Evolutionary conservation across 192 early-diverging fungal species (phyloP), one percentile per base, ranked within the genome.

Genomic region (Rhizophagus prolifer): DNA sequence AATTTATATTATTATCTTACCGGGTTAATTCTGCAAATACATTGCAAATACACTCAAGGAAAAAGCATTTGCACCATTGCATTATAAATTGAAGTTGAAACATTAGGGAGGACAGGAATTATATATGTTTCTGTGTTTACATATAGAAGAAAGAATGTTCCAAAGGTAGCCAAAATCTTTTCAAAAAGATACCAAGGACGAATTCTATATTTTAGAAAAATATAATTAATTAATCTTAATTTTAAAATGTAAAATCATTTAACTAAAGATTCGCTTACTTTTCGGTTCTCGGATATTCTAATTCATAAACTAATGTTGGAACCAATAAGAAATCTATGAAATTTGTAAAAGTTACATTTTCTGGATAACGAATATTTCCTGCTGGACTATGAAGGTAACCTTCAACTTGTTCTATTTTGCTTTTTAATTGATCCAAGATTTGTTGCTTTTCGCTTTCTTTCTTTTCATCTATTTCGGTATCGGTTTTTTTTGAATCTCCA

Each of bases 11-110:
- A 19, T 54, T 54, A 21, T 21, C 19, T 78, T 86, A 90, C 85
- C 87, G 80, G 41, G 93, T 97, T 19, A 99, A 82, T 78, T 99
- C 96, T 44, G 96, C 97, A 86, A 98, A 98, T 34, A 90, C 93
- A 81, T 97, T 97, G 84, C 94, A 92, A 73, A 98, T 95, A 78
- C 92, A 96, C 82, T 98, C 97, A 82, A 98, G 97, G 96, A 47
- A 94, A 87, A 79, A 96, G 81, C 60, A 98, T 85, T 64, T 91
- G 84, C 34, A 93, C 47, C 63, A 97, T 85, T 16, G 85, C 89
- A 13, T 89, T 76, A 9, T 77, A 19, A 2, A 82, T 81, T 34
- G 93, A 85, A 46, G 86, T 84, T 19, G 90, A 86, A 77, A 90
- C 86, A 31, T 87, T 87, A 74, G 84, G 85, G 8, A 98, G 79